Evolutionary conservation across 1,139 yeast genomes (phyloP).

Genomic region (Casaregolazyma suthepensis): DNA sequence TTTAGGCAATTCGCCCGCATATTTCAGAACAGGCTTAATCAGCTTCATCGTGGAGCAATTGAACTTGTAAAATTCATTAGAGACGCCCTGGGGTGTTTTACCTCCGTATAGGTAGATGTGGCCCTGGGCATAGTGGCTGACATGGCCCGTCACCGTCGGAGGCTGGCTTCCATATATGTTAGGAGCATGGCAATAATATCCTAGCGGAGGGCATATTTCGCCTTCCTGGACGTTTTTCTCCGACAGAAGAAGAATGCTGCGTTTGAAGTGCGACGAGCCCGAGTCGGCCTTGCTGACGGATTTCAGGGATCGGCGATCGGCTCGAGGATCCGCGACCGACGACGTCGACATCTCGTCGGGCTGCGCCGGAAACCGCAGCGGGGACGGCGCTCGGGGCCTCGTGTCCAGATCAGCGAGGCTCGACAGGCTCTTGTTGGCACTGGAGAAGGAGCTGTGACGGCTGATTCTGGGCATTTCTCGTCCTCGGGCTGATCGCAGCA

Average conservation of each 20-base stretch:
- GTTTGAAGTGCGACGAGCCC: slow-evolving; percentile 4
- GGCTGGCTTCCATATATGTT: slow-evolving; percentile 23
- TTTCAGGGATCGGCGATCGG: not conserved
- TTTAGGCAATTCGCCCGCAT: slow-evolving; percentile 16
- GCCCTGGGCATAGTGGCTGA: slow-evolving; percentile 16
- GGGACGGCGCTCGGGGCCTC: not conserved
- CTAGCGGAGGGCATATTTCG: slow-evolving; percentile 5
- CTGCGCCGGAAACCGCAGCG: not conserved
- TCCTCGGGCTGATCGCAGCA: not conserved
- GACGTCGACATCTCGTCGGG: not conserved
- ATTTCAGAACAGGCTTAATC: slow-evolving; percentile 11
- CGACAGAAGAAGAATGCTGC: not conserved
- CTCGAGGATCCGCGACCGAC: not conserved
- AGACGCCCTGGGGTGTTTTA: slow-evolving; percentile 16
- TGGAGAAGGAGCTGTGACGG: not conserved
- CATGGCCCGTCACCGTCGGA: slow-evolving; percentile 22
- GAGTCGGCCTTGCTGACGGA: not conserved
- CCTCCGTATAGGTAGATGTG: slow-evolving; percentile 23
- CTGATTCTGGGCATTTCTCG: not conserved
- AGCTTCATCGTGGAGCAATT: slow-evolving; percentile 21
- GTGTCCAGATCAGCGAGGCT: not conserved
- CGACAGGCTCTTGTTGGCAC: not conserved
- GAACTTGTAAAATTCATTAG: slow-evolving; percentile 19
- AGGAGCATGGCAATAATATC: slow-evolving; percentile 21
- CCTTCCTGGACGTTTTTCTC: not conserved